Evolutionary conservation across 2,329 filamentous ascomycete genomes (phyloP).

Genomic region (Xylariaceae sp.): DNA sequence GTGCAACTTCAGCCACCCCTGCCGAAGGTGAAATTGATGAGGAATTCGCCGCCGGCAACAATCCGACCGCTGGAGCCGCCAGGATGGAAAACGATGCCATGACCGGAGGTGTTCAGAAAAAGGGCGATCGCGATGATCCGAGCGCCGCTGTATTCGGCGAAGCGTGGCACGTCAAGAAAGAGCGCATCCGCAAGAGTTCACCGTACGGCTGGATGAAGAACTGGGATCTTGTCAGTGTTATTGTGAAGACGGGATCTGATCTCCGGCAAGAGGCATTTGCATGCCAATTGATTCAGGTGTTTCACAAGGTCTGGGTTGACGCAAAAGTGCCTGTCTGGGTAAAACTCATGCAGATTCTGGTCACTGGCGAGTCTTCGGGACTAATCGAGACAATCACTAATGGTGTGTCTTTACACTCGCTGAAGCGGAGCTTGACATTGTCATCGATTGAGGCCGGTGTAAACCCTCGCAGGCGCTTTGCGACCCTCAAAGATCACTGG

Average conservation of each 20-base stretch:
- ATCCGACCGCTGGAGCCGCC: slow-evolving; percentile 68
- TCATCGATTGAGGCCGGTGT: slow-evolving; percentile 66
- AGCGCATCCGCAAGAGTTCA: slow-evolving; percentile 75
- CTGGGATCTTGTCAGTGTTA: slow-evolving; percentile 82
- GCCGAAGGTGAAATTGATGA: slow-evolving; percentile 35
- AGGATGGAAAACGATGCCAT: slow-evolving; percentile 88
- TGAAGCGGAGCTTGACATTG: slow-evolving; percentile 76
- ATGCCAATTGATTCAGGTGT: slow-evolving; percentile 76
- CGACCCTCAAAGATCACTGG: slow-evolving; percentile 77
- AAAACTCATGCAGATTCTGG: slow-evolving; percentile 79
- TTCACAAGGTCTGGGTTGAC: slow-evolving; percentile 75
- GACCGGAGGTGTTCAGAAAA: slow-evolving; percentile 74
- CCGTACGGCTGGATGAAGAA: slow-evolving; percentile 88
- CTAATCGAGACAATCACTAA: slow-evolving; percentile 86
- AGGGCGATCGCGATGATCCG: slow-evolving; percentile 78
- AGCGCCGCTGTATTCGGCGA: slow-evolving; percentile 83
- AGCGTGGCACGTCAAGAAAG: slow-evolving; percentile 78
- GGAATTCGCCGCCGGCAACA: slow-evolving; percentile 48
- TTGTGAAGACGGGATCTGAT: slow-evolving; percentile 81
- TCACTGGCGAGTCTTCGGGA: slow-evolving; percentile 78
- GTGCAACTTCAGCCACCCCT: slow-evolving; percentile 39
- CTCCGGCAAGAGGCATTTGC: slow-evolving; percentile 81
- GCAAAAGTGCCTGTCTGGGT: slow-evolving; percentile 76
- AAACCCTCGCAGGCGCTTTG: slow-evolving; percentile 70
- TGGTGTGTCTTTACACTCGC: slow-evolving; percentile 77